These are phyloP conservation scores for Pseudoturritis turrita DNA, from an alignment of 345 rosid genomes.

Conservation along the genomic window DNA sequence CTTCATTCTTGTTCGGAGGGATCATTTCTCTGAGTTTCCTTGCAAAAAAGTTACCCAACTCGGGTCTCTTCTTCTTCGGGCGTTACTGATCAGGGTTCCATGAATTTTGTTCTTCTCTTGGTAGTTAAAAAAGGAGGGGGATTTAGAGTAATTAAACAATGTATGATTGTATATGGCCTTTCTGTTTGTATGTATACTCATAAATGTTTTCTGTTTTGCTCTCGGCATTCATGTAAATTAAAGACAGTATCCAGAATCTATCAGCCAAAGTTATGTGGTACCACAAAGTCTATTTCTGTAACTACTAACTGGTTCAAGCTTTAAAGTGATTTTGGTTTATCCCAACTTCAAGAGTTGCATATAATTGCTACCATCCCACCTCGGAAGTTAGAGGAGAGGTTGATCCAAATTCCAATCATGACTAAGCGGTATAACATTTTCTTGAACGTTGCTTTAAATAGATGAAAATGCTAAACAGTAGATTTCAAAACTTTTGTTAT, in stretches of 20 bases:
- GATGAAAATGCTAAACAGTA: background rate
- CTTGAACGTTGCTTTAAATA: background rate
- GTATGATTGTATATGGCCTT: conserved; percentile 20
- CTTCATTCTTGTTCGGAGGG: conserved; percentile 20
- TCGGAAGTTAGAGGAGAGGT: too few species aligned
- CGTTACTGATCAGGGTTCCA: conserved; percentile 26
- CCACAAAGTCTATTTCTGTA: background rate
- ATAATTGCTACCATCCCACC: too few species aligned
- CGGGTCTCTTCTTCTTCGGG: conserved; percentile 14
- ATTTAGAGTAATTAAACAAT: conserved; percentile 19
- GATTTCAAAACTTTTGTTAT: too few species aligned
- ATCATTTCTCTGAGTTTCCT: background rate
- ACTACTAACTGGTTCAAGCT: background rate
- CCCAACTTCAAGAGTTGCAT: background rate
- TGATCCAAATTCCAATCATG: too few species aligned
- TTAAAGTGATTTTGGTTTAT: background rate
- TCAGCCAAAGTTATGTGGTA: background rate
- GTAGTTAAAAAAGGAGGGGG: conserved; percentile 19
- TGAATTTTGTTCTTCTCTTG: conserved; percentile 26
- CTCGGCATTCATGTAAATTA: conserved; percentile 27
- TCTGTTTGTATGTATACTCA: conserved; percentile 15
- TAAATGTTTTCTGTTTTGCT: conserved; percentile 1
- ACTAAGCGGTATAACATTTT: too few species aligned
- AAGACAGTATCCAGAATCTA: background rate
- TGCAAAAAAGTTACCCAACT: background rate